Percentiles rank a stretch among this genome's conserved stretches.
Evolutionary conservation across 768 basidiomycete species (phyloP).

Genomic region (Leucosporidium creatinivorum): DNA sequence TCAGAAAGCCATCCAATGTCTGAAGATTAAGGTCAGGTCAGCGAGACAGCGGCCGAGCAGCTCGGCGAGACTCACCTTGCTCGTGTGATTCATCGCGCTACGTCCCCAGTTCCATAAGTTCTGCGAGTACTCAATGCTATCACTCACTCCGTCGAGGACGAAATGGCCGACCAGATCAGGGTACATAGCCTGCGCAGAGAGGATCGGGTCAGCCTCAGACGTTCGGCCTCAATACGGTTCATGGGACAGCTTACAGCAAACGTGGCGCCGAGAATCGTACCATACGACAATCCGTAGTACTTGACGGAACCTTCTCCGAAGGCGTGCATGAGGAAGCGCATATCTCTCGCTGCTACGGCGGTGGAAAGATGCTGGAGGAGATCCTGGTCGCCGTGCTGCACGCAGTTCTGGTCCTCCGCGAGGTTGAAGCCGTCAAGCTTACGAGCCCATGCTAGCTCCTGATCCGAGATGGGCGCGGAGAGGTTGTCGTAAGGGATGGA

Average conservation of each 20-base stretch:
- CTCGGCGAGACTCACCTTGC: constrained; percentile 9
- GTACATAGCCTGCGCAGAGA: constrained; percentile 4
- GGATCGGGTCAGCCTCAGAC: constrained; percentile 22
- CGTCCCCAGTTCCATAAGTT: constrained; percentile 22
- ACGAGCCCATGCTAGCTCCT: constrained; percentile 6
- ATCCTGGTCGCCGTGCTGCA: background rate
- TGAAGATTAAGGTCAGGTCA: background rate
- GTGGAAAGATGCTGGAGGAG: constrained; percentile 23
- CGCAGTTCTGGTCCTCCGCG: constrained; percentile 17
- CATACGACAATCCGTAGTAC: constrained; percentile 36
- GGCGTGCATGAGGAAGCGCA: constrained; percentile 27
- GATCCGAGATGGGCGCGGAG: background rate
- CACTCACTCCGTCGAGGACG: constrained; percentile 28
- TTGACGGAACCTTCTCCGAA: constrained; percentile 29
- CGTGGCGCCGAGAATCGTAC: constrained; percentile 34
- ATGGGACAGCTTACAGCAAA: constrained; percentile 36
- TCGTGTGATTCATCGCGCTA: constrained; percentile 16
- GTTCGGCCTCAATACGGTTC: too few species aligned
- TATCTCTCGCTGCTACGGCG: constrained; percentile 32
- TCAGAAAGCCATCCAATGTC: constrained; percentile 28
- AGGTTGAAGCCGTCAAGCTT: constrained; percentile 7
- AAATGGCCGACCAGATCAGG: background rate
- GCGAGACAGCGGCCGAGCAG: background rate
- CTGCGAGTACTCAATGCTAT: constrained; percentile 5
- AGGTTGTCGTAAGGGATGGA: background rate